Conservation (phyloP, 805 yeast species). For the Candida caryicola region DNA sequence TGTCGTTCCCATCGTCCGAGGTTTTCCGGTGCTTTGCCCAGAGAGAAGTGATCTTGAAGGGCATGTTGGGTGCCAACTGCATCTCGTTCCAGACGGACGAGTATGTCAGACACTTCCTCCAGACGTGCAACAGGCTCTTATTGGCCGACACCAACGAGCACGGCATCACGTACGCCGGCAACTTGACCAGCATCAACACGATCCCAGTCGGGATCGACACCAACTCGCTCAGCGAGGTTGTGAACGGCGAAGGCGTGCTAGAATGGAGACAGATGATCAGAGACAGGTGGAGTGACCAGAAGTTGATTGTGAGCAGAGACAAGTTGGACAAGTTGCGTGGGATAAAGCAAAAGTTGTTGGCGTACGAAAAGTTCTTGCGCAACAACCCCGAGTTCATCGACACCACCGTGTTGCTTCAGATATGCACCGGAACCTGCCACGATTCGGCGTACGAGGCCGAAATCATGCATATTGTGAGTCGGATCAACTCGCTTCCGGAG, state of each 20-base stretch:
- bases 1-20: conserved; percentile 93
- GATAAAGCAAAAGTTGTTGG: conserved; percentile 78
- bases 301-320: conserved; percentile 81
- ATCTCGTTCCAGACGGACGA: conserved; percentile 90
- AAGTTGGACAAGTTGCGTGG: conserved; percentile 87
- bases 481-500: conserved; percentile 76
- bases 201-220: conserved; percentile 83
- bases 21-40: conserved; percentile 93
- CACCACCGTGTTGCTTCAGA: conserved; percentile 74
- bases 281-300: conserved; percentile 73
- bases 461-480: conserved; percentile 70
- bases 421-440: conserved; percentile 58
- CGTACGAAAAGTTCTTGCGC: conserved; percentile 75
- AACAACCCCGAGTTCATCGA: conserved; percentile 70
- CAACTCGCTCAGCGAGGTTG: conserved; percentile 45
- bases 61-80: conserved; percentile 85
- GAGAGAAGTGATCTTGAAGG: conserved; percentile 69
- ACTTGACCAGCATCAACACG: conserved; percentile 52
- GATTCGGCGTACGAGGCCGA: conserved; percentile 71
- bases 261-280: conserved; percentile 70
- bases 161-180: conserved; percentile 60
- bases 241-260: conserved; percentile 49
- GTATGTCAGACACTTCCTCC: conserved; percentile 89
- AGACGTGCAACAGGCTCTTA: conserved; percentile 79
- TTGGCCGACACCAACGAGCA: conserved; percentile 74